These are phyloP conservation scores for Salix exigua DNA, from an alignment of 345 rosid genomes.

Conservation along the genomic window DNA sequence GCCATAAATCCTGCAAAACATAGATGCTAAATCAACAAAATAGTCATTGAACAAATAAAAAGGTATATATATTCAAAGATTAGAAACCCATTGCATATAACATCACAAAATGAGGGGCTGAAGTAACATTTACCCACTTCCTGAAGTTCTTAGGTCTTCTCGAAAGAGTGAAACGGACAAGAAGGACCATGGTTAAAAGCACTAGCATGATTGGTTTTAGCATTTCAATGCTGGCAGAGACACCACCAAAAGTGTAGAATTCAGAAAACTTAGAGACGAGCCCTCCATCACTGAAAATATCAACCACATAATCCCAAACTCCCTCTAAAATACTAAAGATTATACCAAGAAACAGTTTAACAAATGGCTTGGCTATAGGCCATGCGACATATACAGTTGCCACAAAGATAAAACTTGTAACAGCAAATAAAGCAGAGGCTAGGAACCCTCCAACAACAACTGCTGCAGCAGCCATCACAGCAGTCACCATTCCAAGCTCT, in stretches of 20 bases:
- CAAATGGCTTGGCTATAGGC: slow-evolving; percentile 76
- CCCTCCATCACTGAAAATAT: slow-evolving; percentile 64
- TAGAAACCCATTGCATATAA: neutral
- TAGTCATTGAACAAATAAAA: neutral
- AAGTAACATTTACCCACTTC: slow-evolving; percentile 69
- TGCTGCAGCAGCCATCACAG: slow-evolving; percentile 81
- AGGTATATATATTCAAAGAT: neutral
- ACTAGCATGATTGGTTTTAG: slow-evolving; percentile 70
- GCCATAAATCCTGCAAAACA: slow-evolving; percentile 79
- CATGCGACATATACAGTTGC: slow-evolving; percentile 70
- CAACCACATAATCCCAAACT: slow-evolving; percentile 57
- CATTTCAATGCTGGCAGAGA: slow-evolving; percentile 72
- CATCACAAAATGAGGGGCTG: slow-evolving; percentile 8
- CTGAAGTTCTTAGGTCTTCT: slow-evolving; percentile 94
- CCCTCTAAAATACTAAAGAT: slow-evolving; percentile 53
- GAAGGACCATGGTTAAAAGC: slow-evolving; percentile 79
- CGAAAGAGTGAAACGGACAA: slow-evolving; percentile 84
- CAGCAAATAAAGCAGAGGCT: slow-evolving; percentile 85
- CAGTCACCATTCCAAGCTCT: slow-evolving; percentile 89
- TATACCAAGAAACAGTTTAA: slow-evolving; percentile 57
- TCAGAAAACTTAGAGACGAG: slow-evolving; percentile 55
- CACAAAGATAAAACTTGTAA: slow-evolving; percentile 66
- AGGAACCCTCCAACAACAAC: slow-evolving; percentile 79
- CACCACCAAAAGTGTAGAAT: slow-evolving; percentile 72
- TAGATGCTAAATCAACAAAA: slow-evolving; percentile 12